Conservation (phyloP, 257 asterid genomes). For the Nicotiana sylvestris region DNA sequence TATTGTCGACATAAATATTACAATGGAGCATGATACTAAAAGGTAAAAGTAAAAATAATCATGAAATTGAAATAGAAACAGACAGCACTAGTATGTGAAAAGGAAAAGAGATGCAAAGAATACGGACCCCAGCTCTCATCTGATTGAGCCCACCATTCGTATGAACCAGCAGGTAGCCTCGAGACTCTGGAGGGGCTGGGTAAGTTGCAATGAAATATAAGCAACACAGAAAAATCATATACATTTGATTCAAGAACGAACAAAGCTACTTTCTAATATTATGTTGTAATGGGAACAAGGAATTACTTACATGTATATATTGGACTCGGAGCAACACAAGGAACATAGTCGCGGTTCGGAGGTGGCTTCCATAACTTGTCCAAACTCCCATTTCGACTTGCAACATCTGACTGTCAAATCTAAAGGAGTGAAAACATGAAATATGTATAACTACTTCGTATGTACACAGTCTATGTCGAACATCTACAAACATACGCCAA, state of each 20-base stretch:
- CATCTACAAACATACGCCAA: slow-evolving; percentile 14
- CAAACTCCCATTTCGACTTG: slow-evolving; percentile 33
- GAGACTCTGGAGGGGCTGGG: slow-evolving; percentile 71
- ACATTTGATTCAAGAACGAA: slow-evolving; percentile 10
- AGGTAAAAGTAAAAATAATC: not conserved
- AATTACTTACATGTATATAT: slow-evolving; percentile 55
- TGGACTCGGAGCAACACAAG: slow-evolving; percentile 64
- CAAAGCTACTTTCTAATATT: not conserved
- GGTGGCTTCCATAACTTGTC: slow-evolving; percentile 82
- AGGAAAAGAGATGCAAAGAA: slow-evolving; percentile 14
- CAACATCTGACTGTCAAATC: slow-evolving; percentile 74
- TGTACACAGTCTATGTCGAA: not conserved
- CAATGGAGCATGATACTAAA: not conserved
- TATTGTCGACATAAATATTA: not conserved
- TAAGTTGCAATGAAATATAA: not conserved
- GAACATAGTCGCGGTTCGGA: slow-evolving; percentile 69
- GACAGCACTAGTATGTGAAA: slow-evolving; percentile 19
- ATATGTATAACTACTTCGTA: slow-evolving; percentile 40
- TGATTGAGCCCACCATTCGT: slow-evolving; percentile 98
- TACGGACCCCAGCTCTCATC: slow-evolving; percentile 92
- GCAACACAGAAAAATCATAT: not conserved
- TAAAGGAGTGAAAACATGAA: slow-evolving; percentile 75
- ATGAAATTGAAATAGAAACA: slow-evolving; percentile 13
- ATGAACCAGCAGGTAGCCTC: slow-evolving; percentile 82
- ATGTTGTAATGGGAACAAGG: not conserved